phyloP scores from a whole-genome alignment of 2,329 filamentous ascomycete species.

The Colletotrichum somersetense region DNA sequence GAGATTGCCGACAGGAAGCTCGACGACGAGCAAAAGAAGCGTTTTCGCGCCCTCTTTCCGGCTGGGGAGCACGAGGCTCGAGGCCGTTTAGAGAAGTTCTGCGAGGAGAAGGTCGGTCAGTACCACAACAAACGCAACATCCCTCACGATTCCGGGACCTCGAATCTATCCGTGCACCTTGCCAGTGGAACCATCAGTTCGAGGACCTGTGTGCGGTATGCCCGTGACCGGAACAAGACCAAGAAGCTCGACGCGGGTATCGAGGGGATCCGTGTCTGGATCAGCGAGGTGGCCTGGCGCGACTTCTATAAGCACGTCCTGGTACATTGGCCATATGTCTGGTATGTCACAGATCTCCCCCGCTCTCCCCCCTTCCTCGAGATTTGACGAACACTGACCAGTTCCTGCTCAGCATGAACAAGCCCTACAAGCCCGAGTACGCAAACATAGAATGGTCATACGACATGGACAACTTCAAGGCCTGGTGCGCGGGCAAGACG shows the following conservation, averaged over 20 bases:
- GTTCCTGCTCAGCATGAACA: constrained; percentile 62
- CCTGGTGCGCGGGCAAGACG: constrained; percentile 81
- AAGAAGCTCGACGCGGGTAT: constrained; percentile 76
- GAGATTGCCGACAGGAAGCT: constrained; percentile 74
- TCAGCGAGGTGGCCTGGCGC: constrained; percentile 86
- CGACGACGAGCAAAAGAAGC: constrained; percentile 67
- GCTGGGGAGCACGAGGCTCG: constrained; percentile 80
- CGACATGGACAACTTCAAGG: constrained; percentile 73
- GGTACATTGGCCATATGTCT: constrained; percentile 86
- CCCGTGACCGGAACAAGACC: constrained; percentile 72
- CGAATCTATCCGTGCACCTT: constrained; percentile 78
- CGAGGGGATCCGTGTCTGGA: constrained; percentile 78
- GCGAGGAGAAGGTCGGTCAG: constrained; percentile 69
- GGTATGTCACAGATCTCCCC: constrained; percentile 58
- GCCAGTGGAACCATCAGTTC: constrained; percentile 76
- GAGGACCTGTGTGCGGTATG: constrained; percentile 74
- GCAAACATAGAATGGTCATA: constrained; percentile 88
- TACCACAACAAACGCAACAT: constrained; percentile 78
- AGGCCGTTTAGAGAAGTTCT: constrained; percentile 74
- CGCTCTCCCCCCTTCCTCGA: neutral
- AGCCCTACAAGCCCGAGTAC: constrained; percentile 83
- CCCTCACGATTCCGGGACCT: constrained; percentile 72
- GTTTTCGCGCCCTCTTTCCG: constrained; percentile 74
- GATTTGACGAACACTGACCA: neutral
- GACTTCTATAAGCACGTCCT: constrained; percentile 92